Evolutionary conservation across 257 asterid species (phyloP), one percentile per base, ranked within the genome.

Genomic region (Rehmannia glutinosa): DNA sequence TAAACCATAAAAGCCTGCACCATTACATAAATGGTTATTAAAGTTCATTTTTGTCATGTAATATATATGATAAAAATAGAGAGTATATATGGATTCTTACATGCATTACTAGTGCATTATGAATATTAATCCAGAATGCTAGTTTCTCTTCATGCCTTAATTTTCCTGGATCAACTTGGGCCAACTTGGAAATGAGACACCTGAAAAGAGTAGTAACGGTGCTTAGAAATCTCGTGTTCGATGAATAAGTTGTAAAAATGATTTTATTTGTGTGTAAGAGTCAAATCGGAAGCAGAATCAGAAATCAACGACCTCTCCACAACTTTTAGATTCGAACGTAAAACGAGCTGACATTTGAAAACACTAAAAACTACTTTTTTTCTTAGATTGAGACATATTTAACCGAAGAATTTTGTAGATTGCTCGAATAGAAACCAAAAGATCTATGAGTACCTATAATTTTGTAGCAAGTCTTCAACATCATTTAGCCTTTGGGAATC

Each of bases 101-200:
- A 64, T 93, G 99, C 96, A 93, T 93, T n/a, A 82, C 96, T 69
- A 93, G 78, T 43, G 99, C 80, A 67, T 93, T 93, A 77, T 93
- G 99, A 59, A 93, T 86, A 67, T 93, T 93, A 62, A 90, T 88
- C 99, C 99, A 93, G 73, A 93, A 93, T 3, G 97, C 96, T 43
- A 93, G 47, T 65, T 88, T 93, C 83, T 93, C 91, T 38, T 87
- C 91, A 20, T 78, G 96, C 78, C 76, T 90, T 74, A 93, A 58
- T 57, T 81, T 91, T 65, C 86, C 75, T 2, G 96, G 95, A 71
- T 87, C 95, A 23, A 87, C 83, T 70, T 76, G 71, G n/a, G 81
- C 88, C 79, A 93, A 21, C 24, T 68, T 72, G 0, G 89, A 80
- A 72, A 90, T 81, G 10, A 93, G 81, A 57, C 68, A 83, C 81